Base-by-base conservation (phyloP, 176 grass and related monocot species). In the Raddia distichophylla region DNA sequence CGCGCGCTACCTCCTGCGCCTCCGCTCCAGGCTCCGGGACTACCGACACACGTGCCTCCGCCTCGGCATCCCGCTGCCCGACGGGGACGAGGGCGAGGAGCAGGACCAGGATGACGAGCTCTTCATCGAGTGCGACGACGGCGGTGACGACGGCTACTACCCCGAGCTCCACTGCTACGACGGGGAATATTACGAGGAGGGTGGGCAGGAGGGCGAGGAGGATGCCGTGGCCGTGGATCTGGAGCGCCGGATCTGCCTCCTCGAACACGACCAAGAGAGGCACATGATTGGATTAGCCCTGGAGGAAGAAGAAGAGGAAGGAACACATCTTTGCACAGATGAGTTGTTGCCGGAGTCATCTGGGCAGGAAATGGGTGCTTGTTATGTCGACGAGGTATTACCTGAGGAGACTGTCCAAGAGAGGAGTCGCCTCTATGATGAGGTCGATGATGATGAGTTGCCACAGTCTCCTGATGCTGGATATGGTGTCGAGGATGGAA, bases 31-130 rank as follows among this genome's bases (percentile, higher is more conserved):
- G 80, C 79, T 99, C 62, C 84, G 87, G 22, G 79, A 76, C 51
- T 99, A 91, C 68, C 66, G 69, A 2, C 67, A 64, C 64, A 86
- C 78, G 58, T 92, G 89, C 80, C 13, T 90, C 60, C 88, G 78
- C 74, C 85, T 86, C 46, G 93, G 89, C 52, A 79, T 99, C 76
- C 60, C 83, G 12, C 85, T 88, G 6, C 78, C 86, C 9, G 97
- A 93, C 75, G 82, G 74, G 8, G 81, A 91, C 43, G 62, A 67
- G 12, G 86, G 44, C 58, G 42, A 69, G n/a, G 69, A 82, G 53
- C 76, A 82, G 42, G 67, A 64, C 2, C 72, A 85, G 11, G 73
- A 85, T 12, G 82, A 68, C 27, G 53, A 84, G 0, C 67, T 79
- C 16, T 35, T 82, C 35, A 79, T 78, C 67, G 64, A 89, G 71